Evolutionary conservation across 305 asterid genomes (phyloP).

Genomic region (Fraxinus baroniana): DNA sequence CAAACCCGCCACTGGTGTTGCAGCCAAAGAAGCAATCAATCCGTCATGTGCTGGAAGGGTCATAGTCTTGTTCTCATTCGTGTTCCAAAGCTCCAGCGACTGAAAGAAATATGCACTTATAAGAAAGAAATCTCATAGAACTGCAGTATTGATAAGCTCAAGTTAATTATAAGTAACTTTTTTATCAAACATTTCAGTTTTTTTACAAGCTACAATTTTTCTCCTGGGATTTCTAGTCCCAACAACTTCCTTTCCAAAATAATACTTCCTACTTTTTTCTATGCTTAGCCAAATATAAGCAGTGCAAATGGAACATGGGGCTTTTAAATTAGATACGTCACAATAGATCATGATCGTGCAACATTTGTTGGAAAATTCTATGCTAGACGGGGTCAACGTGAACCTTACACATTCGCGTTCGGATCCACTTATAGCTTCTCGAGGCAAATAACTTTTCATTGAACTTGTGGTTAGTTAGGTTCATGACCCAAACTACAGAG

Average conservation of each 20-base stretch:
- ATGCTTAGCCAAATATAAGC: not conserved
- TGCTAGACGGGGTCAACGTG: not conserved
- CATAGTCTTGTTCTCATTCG: conserved; percentile 79
- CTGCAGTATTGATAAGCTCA: not conserved
- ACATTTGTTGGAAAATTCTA: not conserved
- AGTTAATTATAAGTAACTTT: not conserved
- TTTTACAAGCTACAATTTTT: not conserved
- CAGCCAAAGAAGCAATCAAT: conserved; percentile 74
- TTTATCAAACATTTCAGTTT: not conserved
- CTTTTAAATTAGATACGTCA: not conserved
- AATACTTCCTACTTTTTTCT: not conserved
- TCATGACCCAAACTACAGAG: not conserved
- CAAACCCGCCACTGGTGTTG: conserved; percentile 63
- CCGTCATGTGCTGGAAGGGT: conserved; percentile 83
- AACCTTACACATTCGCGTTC: not conserved
- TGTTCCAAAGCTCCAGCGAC: conserved; percentile 97
- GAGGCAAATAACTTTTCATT: not conserved
- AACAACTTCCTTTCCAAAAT: not conserved
- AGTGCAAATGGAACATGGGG: not conserved
- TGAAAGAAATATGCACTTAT: conserved; percentile 25
- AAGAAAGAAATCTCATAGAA: not conserved
- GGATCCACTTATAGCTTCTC: not conserved
- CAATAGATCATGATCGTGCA: not conserved
- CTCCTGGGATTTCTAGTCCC: not conserved
- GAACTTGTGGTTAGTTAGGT: not conserved